Conservation (phyloP, 73 alveolate genomes). For the Loxodes magnus region DNA sequence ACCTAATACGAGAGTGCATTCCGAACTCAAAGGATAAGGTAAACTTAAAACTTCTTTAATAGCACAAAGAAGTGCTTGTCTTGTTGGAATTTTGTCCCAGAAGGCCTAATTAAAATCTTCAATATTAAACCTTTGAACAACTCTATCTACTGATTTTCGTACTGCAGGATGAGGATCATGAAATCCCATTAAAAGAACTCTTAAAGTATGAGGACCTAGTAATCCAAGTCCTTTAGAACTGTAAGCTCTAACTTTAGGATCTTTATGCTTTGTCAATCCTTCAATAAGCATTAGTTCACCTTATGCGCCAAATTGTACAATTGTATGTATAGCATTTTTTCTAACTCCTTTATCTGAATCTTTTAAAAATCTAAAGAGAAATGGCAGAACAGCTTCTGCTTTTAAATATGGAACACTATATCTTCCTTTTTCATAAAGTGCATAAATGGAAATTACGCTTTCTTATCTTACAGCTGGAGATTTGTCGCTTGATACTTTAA, state of each 20-base stretch:
- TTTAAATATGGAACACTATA: slow-evolving; percentile 72
- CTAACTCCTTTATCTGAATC: slow-evolving; percentile 72
- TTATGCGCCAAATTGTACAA: slow-evolving; percentile 77
- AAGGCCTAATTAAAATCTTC: slow-evolving; percentile 18
- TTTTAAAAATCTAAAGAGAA: slow-evolving; percentile 58
- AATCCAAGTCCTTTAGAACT: slow-evolving; percentile 78
- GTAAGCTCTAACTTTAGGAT: slow-evolving; percentile 65
- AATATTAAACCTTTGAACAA: slow-evolving; percentile 4
- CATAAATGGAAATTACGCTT: slow-evolving; percentile 1
- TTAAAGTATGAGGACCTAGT: slow-evolving; percentile 70
- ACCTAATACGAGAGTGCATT: too few species aligned
- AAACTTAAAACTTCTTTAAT: slow-evolving; percentile 4
- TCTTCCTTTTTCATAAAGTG: slow-evolving; percentile 42
- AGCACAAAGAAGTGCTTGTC: slow-evolving; percentile 7
- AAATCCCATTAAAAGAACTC: slow-evolving; percentile 72
- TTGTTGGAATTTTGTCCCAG: slow-evolving; percentile 15
- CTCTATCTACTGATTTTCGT: slow-evolving; percentile 30
- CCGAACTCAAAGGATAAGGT: slow-evolving; percentile 10
- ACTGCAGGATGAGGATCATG: slow-evolving; percentile 73
- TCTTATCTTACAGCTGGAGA: slow-evolving; percentile 10
- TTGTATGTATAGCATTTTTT: slow-evolving; percentile 46
- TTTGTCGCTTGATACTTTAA: slow-evolving; percentile 15
- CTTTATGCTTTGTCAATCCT: slow-evolving; percentile 77
- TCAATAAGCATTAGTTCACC: slow-evolving; percentile 87
- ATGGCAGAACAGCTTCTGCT: slow-evolving; percentile 71